Evolutionary conservation across 2,329 filamentous ascomycete genomes (phyloP).

Genomic region (Botryotinia narcissicola): DNA sequence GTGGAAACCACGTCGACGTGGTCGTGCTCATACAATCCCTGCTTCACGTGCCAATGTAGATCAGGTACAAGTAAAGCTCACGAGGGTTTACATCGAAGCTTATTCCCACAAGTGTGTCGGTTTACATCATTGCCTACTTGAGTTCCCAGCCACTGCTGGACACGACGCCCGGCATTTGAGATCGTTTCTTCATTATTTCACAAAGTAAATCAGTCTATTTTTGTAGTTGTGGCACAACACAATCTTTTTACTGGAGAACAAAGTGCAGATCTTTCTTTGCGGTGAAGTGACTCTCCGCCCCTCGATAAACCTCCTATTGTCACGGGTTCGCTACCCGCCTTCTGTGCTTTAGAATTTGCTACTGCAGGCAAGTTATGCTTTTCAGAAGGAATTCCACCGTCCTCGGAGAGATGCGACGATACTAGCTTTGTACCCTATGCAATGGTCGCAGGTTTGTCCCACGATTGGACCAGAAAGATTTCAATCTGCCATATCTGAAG

Average conservation of each 20-base stretch:
- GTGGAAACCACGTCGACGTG: neutral
- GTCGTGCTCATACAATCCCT: neutral
- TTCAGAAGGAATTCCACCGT: neutral
- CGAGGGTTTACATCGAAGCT: neutral
- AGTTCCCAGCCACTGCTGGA: neutral
- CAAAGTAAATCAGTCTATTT: neutral
- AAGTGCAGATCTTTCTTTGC: neutral
- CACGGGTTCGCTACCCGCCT: neutral
- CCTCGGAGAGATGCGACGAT: neutral
- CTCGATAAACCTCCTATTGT: neutral
- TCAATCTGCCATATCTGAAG: slow-evolving; percentile 16
- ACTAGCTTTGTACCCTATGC: slow-evolving; percentile 1
- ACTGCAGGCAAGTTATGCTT: neutral
- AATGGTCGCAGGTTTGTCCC: neutral
- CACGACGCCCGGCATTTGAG: slow-evolving; percentile 1
- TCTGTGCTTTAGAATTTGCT: slow-evolving; percentile 9
- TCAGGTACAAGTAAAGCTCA: neutral
- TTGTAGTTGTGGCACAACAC: neutral
- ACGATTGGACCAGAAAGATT: neutral
- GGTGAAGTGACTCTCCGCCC: neutral
- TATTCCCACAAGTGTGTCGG: slow-evolving; percentile 2
- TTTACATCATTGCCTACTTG: neutral
- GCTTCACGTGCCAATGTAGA: neutral
- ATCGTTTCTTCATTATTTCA: neutral
- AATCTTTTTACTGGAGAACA: neutral